Conservation (phyloP, 768 basidiomycete genomes). For the Tricholoma flavovirens region DNA sequence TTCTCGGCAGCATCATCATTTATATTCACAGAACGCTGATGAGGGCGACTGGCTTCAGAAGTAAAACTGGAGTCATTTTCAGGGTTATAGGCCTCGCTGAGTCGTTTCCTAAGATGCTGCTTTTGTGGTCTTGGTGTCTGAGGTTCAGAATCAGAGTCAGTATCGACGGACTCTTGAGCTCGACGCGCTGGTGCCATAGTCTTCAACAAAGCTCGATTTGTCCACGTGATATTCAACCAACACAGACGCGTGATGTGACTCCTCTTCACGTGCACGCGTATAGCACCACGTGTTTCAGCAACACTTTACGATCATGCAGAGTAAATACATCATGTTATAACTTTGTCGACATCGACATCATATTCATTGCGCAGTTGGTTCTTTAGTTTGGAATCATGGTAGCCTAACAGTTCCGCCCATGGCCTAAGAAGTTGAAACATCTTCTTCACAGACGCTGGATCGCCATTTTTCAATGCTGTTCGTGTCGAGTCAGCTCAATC, state of each 20-base stretch:
- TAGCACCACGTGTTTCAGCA: no score
- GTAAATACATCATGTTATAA: no score
- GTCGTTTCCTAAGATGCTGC: slow-evolving; percentile 46
- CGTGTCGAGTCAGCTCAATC: neutral
- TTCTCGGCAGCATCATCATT: slow-evolving; percentile 91
- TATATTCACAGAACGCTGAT: slow-evolving; percentile 46
- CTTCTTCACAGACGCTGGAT: slow-evolving; percentile 1
- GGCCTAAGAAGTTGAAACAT: slow-evolving; percentile 3
- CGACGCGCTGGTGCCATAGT: slow-evolving; percentile 35
- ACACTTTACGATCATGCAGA: no score
- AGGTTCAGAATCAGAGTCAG: slow-evolving; percentile 33
- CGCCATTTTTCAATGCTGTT: slow-evolving; percentile 4
- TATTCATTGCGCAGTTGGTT: slow-evolving; percentile 4
- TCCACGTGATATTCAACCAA: slow-evolving; percentile 30
- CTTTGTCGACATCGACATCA: neutral
- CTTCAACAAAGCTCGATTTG: slow-evolving; percentile 33
- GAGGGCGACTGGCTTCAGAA: slow-evolving; percentile 29
- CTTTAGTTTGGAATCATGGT: neutral
- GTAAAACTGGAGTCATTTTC: slow-evolving; percentile 39
- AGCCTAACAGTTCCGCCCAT: neutral
- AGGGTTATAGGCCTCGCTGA: slow-evolving; percentile 51
- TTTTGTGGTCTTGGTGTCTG: slow-evolving; percentile 35
- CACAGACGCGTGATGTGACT: slow-evolving; percentile 19
- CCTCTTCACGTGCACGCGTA: neutral
- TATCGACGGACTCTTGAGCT: slow-evolving; percentile 31